These are phyloP conservation scores for Phytophthora niederhauseri DNA, from an alignment of 352 stramenopile species.

Conservation along the genomic window DNA sequence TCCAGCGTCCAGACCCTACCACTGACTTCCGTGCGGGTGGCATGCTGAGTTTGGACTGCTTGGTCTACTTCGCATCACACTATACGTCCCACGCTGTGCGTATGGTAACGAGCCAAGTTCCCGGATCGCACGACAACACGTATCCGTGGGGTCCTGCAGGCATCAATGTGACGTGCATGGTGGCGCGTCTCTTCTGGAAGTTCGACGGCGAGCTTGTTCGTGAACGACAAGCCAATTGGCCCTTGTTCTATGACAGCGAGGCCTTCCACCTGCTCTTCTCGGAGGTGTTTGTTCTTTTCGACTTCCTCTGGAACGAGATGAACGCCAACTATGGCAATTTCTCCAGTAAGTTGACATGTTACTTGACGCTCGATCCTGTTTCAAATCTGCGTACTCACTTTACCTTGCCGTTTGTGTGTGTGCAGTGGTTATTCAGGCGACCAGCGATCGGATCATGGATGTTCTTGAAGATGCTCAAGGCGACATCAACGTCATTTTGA, in stretches of 20 bases:
- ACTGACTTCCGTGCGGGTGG: slow-evolving; percentile 87
- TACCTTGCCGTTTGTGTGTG: slow-evolving; percentile 14
- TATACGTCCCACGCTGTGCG: slow-evolving; percentile 69
- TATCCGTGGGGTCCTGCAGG: slow-evolving; percentile 85
- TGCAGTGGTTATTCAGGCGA: slow-evolving; percentile 83
- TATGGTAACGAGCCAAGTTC: slow-evolving; percentile 82
- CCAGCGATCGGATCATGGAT: slow-evolving; percentile 66
- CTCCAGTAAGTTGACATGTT: slow-evolving; percentile 45
- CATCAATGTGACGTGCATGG: slow-evolving; percentile 89
- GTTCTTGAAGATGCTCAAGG: slow-evolving; percentile 77
- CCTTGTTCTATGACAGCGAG: slow-evolving; percentile 68
- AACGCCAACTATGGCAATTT: slow-evolving; percentile 89
- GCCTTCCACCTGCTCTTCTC: slow-evolving; percentile 83
- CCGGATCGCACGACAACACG: slow-evolving; percentile 79
- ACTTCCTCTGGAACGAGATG: slow-evolving; percentile 87
- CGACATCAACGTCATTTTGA: slow-evolving; percentile 59
- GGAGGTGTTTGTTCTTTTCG: slow-evolving; percentile 86
- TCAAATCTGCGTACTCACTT: slow-evolving; percentile 2
- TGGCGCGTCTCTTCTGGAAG: slow-evolving; percentile 82
- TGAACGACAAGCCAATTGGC: slow-evolving; percentile 71
- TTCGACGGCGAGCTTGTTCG: slow-evolving; percentile 73
- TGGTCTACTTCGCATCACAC: slow-evolving; percentile 81
- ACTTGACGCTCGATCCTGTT: not conserved
- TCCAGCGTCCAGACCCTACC: slow-evolving; percentile 84
- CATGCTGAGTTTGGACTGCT: slow-evolving; percentile 79